phyloP scores from a whole-genome alignment of 1,284 basidiomycete species.

The Irpex rosettiformis region DNA sequence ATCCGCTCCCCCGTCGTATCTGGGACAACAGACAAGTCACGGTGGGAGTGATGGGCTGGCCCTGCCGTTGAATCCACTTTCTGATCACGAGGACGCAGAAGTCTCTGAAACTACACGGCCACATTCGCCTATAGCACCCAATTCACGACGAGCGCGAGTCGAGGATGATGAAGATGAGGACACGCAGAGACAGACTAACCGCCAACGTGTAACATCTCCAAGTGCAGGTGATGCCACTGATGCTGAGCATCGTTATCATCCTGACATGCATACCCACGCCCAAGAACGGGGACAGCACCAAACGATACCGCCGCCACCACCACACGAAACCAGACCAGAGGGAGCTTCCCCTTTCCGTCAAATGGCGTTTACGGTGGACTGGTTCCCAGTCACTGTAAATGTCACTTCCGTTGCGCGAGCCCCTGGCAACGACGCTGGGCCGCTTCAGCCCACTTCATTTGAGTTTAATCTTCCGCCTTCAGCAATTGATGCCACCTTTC shows the following conservation, averaged over 20 bases:
- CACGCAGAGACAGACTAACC: constrained; percentile 25
- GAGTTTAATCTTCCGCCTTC: background rate
- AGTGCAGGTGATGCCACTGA: constrained; percentile 13
- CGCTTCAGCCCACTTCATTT: background rate
- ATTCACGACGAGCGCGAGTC: constrained; percentile 22
- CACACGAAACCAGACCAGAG: background rate
- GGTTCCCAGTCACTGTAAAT: constrained; percentile 14
- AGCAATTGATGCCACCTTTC: background rate
- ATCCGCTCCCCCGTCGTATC: background rate
- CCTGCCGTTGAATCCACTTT: background rate
- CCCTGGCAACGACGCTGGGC: background rate
- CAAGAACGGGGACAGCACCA: constrained; percentile 1
- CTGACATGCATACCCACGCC: constrained; percentile 6
- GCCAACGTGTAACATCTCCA: constrained; percentile 25
- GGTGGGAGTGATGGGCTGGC: background rate
- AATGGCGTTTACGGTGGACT: constrained; percentile 22
- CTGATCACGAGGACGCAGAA: background rate
- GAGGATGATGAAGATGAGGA: constrained; percentile 29
- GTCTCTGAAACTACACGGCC: background rate
- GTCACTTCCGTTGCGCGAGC: background rate
- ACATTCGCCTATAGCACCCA: background rate
- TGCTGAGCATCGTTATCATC: constrained; percentile 18
- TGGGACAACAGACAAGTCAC: background rate
- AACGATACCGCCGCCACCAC: constrained; percentile 3
- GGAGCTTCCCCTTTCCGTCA: constrained; percentile 13